Percentiles rank a stretch among this genome's conserved stretches.
These are phyloP conservation scores for Prunus mongolica DNA, from an alignment of 306 rosid genomes.

Conservation along the genomic window DNA sequence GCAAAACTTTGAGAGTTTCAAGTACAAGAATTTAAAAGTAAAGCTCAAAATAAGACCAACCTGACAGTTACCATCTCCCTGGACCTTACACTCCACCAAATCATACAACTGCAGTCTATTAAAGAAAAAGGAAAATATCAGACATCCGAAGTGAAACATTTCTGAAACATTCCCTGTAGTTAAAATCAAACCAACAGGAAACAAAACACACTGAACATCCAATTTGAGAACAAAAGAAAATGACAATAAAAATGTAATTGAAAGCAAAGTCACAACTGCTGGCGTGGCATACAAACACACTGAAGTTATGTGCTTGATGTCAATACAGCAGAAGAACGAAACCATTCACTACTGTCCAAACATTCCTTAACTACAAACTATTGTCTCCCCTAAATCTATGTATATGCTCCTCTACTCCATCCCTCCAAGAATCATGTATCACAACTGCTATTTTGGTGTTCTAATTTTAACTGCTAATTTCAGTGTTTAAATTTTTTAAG, in stretches of 20 bases:
- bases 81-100: conserved; percentile 73
- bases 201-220: background rate
- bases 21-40: background rate
- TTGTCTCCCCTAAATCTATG: background rate
- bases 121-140: background rate
- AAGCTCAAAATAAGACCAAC: conserved; percentile 40
- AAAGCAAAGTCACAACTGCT: background rate
- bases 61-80: conserved; percentile 99
- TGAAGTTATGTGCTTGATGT: background rate
- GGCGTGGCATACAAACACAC: background rate
- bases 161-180: background rate
- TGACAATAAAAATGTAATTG: background rate
- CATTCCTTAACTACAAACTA: background rate
- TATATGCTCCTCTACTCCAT: background rate
- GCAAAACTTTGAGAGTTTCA: conserved; percentile 11
- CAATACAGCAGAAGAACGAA: background rate
- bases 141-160: background rate
- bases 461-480: background rate
- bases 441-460: background rate
- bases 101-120: conserved; percentile 80
- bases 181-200: background rate
- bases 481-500: background rate
- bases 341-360: background rate
- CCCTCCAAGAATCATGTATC: background rate
- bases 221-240: background rate